Conservation (phyloP, 139 green algal species). For the Astrephomene gubernaculifera region DNA sequence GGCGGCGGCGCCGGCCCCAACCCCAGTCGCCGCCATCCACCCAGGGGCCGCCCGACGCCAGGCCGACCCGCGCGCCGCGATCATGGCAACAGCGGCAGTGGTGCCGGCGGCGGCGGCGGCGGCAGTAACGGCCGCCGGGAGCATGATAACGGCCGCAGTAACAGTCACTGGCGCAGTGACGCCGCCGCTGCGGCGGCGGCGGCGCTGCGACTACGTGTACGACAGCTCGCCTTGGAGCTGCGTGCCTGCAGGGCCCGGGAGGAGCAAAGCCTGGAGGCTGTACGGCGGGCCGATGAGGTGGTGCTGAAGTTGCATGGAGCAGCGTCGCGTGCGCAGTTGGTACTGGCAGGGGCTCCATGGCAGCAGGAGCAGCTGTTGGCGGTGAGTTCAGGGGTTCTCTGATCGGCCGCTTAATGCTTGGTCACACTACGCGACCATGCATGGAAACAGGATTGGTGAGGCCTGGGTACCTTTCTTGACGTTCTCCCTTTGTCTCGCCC, state of each 20-base stretch:
- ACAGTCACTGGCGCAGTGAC: too few species aligned
- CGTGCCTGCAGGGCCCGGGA: neutral
- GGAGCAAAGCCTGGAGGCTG: neutral
- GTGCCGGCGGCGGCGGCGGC: neutral
- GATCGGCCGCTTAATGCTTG: neutral
- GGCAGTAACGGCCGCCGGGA: neutral
- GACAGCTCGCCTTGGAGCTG: conserved; percentile 6
- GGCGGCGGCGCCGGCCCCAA: neutral
- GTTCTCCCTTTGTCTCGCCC: too few species aligned
- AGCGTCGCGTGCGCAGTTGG: conserved; percentile 17
- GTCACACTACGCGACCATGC: too few species aligned
- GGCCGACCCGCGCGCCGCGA: neutral
- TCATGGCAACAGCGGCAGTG: neutral
- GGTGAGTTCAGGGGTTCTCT: neutral
- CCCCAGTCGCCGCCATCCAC: neutral
- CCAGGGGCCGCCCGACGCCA: neutral
- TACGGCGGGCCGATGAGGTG: neutral
- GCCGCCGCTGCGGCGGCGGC: neutral
- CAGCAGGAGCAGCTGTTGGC: conserved; percentile 24
- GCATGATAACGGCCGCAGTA: too few species aligned
- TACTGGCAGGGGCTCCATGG: conserved; percentile 9
- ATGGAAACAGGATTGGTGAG: too few species aligned
- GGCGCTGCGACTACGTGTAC: conserved; percentile 10
- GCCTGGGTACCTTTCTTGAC: too few species aligned
- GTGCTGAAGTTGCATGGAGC: conserved; percentile 29